Evolutionary conservation across 2,329 filamentous ascomycete genomes (phyloP).

Genomic region (Phyllosticta ampelicida): DNA sequence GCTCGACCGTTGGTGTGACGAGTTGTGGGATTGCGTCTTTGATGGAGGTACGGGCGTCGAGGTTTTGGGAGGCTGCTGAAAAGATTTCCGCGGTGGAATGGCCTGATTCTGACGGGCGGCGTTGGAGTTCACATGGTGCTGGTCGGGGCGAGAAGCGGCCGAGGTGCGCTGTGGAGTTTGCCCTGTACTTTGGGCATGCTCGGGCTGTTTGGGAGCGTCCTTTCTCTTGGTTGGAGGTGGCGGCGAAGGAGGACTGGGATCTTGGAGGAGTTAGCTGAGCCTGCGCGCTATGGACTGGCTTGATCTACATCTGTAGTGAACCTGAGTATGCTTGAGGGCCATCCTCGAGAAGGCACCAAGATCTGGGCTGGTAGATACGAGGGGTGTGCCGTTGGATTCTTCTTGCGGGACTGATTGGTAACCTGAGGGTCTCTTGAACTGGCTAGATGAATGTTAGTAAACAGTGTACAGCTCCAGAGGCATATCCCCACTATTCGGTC

Average conservation of each 20-base stretch:
- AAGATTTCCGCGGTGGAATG: neutral
- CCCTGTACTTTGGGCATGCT: neutral
- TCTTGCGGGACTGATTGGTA: neutral
- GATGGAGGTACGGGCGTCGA: neutral
- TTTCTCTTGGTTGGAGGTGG: neutral
- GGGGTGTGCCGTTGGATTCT: neutral
- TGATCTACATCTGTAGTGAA: slow-evolving; percentile 25
- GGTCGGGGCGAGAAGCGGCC: neutral
- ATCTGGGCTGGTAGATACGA: slow-evolving; percentile 6
- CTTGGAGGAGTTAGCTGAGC: neutral
- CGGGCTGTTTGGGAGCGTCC: neutral
- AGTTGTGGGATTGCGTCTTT: neutral
- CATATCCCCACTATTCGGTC: slow-evolving; percentile 50
- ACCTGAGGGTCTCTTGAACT: slow-evolving; percentile 4
- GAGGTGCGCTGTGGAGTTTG: neutral
- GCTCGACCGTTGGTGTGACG: neutral
- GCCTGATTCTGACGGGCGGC: neutral
- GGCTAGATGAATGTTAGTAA: neutral
- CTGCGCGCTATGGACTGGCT: neutral
- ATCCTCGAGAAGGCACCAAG: slow-evolving; percentile 45
- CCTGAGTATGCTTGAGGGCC: slow-evolving; percentile 35
- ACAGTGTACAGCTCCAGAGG: neutral
- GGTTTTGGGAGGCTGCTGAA: neutral
- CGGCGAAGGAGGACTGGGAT: slow-evolving; percentile 2
- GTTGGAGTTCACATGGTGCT: neutral